phyloP scores from a whole-genome alignment of 192 early-diverging fungal genomes.

The Gigaspora rosea region DNA sequence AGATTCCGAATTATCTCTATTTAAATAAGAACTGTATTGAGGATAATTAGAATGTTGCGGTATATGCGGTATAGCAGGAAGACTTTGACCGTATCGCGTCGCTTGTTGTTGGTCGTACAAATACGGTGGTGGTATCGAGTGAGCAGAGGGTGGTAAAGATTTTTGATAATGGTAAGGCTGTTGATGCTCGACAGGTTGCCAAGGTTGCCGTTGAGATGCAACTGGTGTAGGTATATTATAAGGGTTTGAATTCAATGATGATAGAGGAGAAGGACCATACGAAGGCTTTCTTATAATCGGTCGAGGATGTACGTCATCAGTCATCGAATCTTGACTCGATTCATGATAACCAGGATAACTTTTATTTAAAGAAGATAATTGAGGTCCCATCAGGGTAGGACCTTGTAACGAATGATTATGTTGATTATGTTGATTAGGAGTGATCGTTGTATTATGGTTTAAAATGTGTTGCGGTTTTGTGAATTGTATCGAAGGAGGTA shows the following conservation, averaged over 20 bases:
- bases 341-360: no score
- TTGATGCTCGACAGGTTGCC: background rate
- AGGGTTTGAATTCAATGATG: background rate
- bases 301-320: no score
- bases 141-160: background rate
- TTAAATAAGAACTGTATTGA: background rate
- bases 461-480: background rate
- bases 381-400: background rate
- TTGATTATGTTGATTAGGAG: background rate
- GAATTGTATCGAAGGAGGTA: background rate
- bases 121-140: background rate
- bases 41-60: background rate
- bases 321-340: no score
- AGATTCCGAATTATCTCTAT: background rate
- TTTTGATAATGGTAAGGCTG: background rate
- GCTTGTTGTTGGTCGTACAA: background rate
- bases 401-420: background rate
- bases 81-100: background rate
- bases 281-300: no score
- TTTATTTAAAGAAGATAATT: no score
- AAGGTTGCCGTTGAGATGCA: background rate
- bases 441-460: background rate
- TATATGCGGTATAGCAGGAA: background rate
- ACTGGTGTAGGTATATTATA: background rate
- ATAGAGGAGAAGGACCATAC: no score